These are phyloP conservation scores for Pseudonitzschia pungens DNA, from an alignment of 108 stramenopile genomes.

Conservation along the genomic window DNA sequence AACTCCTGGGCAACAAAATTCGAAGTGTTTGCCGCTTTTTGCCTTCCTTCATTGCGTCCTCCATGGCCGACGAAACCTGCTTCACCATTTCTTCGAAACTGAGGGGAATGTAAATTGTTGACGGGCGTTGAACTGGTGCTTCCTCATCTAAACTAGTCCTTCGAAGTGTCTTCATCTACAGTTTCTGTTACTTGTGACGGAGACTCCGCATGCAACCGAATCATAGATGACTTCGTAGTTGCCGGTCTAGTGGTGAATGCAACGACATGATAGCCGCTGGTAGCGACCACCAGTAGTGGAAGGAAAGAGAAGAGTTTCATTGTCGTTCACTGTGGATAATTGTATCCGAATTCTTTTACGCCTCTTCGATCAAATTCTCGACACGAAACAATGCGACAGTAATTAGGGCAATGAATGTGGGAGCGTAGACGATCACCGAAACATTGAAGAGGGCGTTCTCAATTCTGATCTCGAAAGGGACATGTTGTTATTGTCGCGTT, in stretches of 20 bases:
- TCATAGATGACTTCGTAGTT: neutral
- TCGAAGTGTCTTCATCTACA: neutral
- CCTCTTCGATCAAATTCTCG: too few relatives aligned
- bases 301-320: neutral
- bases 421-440: too few relatives aligned
- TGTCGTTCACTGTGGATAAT: neutral
- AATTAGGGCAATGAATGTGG: too few relatives aligned
- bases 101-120: conserved; percentile 54
- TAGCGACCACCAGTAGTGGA: neutral
- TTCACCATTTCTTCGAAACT: conserved; percentile 76
- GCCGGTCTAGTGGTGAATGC: neutral
- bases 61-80: conserved; percentile 64
- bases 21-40: conserved; percentile 72
- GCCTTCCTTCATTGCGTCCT: conserved; percentile 60
- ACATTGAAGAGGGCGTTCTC: too few relatives aligned
- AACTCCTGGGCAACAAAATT: conserved; percentile 68
- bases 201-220: conserved; percentile 7
- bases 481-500: neutral
- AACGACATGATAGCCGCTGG: neutral
- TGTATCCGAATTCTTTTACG: neutral
- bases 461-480: too few relatives aligned
- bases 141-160: too few relatives aligned
- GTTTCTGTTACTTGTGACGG: neutral
- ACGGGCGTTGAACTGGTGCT: neutral
- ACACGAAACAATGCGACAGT: neutral